phyloP scores from a whole-genome alignment of 345 rosid genomes.

The Salix viminalis region DNA sequence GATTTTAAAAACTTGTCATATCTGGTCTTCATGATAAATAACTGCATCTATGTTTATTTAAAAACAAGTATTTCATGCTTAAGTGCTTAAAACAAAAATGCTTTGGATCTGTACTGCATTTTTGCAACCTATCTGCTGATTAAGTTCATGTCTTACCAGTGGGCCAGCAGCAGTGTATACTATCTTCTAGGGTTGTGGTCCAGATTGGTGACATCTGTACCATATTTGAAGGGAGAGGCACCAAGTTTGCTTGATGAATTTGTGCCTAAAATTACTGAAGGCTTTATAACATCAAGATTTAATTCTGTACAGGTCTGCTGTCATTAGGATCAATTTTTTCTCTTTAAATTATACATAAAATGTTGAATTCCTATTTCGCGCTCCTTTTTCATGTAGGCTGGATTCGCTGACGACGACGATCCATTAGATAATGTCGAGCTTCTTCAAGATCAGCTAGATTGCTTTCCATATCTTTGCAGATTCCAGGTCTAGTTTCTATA shows the following conservation, averaged over 20 bases:
- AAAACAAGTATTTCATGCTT: neutral
- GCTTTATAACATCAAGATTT: conserved; percentile 90
- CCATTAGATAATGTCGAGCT: conserved; percentile 95
- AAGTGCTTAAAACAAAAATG: neutral
- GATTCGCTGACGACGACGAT: conserved; percentile 76
- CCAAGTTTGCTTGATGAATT: conserved; percentile 97
- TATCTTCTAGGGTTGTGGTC: conserved; percentile 97
- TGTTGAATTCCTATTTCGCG: conserved; percentile 4
- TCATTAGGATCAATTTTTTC: neutral
- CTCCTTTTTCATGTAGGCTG: conserved; percentile 48
- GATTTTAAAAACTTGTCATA: neutral
- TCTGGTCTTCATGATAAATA: neutral
- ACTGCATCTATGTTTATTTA: neutral
- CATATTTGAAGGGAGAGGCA: conserved; percentile 91
- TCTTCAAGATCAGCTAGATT: conserved; percentile 97
- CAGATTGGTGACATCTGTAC: conserved; percentile 88
- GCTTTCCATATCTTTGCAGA: conserved; percentile 95
- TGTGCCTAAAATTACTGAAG: conserved; percentile 96
- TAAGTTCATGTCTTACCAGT: conserved; percentile 44
- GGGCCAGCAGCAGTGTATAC: conserved; percentile 99
- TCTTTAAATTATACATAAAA: neutral
- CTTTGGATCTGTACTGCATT: conserved; percentile 7
- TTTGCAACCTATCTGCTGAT: conserved; percentile 14
- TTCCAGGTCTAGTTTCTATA: conserved; percentile 64
- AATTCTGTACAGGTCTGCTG: conserved; percentile 79